These are phyloP conservation scores for Fusarium xyrophilum DNA, from an alignment of 2,329 filamentous ascomycete genomes.

Conservation along the genomic window DNA sequence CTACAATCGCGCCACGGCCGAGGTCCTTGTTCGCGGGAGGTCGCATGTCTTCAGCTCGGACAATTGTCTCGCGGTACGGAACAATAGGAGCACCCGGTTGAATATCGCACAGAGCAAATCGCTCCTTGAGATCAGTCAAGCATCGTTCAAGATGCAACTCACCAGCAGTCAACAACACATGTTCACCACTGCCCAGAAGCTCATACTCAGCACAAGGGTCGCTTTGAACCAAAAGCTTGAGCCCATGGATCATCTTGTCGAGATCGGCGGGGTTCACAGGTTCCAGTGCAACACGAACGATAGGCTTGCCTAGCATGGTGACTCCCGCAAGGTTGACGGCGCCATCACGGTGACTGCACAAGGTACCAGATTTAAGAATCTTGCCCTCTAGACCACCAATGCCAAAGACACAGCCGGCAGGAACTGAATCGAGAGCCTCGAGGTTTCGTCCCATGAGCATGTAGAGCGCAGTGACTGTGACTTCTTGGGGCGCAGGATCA, in stretches of 20 bases:
- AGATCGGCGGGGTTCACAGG: constrained; percentile 88
- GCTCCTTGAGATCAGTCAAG: constrained; percentile 87
- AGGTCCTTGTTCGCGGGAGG: constrained; percentile 84
- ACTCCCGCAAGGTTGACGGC: constrained; percentile 91
- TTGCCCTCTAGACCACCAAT: constrained; percentile 91
- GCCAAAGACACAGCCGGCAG: constrained; percentile 93
- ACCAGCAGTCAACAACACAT: constrained; percentile 91
- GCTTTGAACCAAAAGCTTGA: constrained; percentile 88
- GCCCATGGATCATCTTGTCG: constrained; percentile 90
- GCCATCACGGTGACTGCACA: constrained; percentile 87
- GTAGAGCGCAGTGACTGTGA: constrained; percentile 87
- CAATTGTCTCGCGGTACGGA: constrained; percentile 91
- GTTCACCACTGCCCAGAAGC: constrained; percentile 89
- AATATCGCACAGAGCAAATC: constrained; percentile 93
- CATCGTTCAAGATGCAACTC: constrained; percentile 95
- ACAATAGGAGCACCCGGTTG: constrained; percentile 95
- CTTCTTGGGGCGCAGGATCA: constrained; percentile 76
- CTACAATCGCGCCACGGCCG: constrained; percentile 79
- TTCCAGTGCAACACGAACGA: constrained; percentile 95
- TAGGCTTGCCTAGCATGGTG: constrained; percentile 79
- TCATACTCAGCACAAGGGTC: constrained; percentile 97
- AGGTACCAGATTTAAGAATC: constrained; percentile 92
- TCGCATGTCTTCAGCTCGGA: constrained; percentile 89
- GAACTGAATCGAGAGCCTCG: constrained; percentile 82
- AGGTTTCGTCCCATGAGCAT: constrained; percentile 93